Conservation (phyloP, 116 monocot genomes). For the Iris pallida region DNA sequence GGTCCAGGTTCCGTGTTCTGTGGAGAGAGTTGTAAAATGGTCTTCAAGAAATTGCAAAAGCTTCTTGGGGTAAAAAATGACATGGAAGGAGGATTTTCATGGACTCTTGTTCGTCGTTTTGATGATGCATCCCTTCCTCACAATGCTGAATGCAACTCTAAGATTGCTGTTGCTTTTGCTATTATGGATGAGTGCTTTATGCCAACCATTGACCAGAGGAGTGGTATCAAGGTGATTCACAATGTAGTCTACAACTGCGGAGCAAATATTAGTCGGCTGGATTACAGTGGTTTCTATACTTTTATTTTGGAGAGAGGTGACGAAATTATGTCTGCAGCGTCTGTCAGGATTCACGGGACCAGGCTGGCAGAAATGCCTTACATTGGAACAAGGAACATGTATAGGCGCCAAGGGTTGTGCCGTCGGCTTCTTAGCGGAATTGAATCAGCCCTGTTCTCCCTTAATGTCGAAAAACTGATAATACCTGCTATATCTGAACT, state of each 20-base stretch:
- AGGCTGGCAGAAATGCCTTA: slow-evolving; percentile 86
- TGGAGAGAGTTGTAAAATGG: slow-evolving; percentile 57
- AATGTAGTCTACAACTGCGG: slow-evolving; percentile 67
- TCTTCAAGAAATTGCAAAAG: slow-evolving; percentile 42
- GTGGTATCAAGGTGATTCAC: slow-evolving; percentile 66
- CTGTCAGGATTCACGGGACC: slow-evolving; percentile 68
- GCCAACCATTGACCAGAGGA: slow-evolving; percentile 63
- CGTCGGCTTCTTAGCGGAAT: slow-evolving; percentile 63
- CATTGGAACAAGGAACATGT: slow-evolving; percentile 78
- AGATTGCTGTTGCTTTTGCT: slow-evolving; percentile 55
- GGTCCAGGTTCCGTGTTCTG: slow-evolving; percentile 37
- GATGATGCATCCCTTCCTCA: slow-evolving; percentile 16
- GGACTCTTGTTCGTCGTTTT: slow-evolving; percentile 57
- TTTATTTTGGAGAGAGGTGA: slow-evolving; percentile 70
- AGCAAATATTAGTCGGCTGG: slow-evolving; percentile 72
- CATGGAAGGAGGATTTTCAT: slow-evolving; percentile 61
- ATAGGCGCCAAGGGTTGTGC: slow-evolving; percentile 87
- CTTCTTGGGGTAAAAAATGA: slow-evolving; percentile 60
- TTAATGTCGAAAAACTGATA: slow-evolving; percentile 21
- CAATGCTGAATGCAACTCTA: slow-evolving; percentile 51
- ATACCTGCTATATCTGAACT: slow-evolving; percentile 31
- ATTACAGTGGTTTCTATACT: slow-evolving; percentile 69
- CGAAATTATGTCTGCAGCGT: slow-evolving; percentile 70
- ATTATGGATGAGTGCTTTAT: slow-evolving; percentile 84
- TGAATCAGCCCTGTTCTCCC: slow-evolving; percentile 38